Percentiles rank a stretch among this genome's conserved stretches.
Evolutionary conservation across 305 asterid species (phyloP).

Genomic region (Solanum aculeatissimum): DNA sequence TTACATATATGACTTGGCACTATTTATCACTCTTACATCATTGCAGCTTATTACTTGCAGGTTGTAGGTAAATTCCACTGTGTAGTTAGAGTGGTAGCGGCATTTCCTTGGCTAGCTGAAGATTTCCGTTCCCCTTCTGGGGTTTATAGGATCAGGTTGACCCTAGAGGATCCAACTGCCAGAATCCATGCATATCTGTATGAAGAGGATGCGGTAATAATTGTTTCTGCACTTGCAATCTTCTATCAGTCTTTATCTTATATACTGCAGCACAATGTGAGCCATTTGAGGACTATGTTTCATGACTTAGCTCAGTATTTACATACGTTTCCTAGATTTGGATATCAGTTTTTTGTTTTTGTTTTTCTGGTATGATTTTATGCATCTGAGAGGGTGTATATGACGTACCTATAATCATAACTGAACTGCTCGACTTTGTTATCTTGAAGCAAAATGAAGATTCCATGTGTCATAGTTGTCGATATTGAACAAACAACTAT

Average conservation of each 20-base stretch:
- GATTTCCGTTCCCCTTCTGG: conserved; percentile 46
- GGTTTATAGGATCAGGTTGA: conserved; percentile 54
- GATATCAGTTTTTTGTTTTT: background rate
- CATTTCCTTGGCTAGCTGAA: conserved; percentile 44
- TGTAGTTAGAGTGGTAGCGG: conserved; percentile 62
- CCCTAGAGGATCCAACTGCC: conserved; percentile 88
- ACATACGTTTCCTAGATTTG: background rate
- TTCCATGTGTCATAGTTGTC: background rate
- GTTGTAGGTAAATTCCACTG: conserved; percentile 46
- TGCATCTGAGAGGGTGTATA: background rate
- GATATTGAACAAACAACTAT: background rate
- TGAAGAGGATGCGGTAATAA: conserved; percentile 67
- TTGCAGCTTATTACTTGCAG: conserved; percentile 23
- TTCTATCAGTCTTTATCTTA: background rate
- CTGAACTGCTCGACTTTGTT: background rate
- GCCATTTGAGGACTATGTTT: background rate
- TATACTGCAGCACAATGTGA: background rate
- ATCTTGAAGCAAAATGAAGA: background rate
- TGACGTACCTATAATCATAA: background rate
- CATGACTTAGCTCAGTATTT: background rate
- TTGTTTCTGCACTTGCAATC: background rate
- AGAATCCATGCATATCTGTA: conserved; percentile 66
- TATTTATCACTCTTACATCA: background rate
- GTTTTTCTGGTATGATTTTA: background rate
- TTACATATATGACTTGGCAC: background rate